These are phyloP conservation scores for Rhynchospora tenuis DNA, from an alignment of 176 grass and related monocot species.

Conservation along the genomic window DNA sequence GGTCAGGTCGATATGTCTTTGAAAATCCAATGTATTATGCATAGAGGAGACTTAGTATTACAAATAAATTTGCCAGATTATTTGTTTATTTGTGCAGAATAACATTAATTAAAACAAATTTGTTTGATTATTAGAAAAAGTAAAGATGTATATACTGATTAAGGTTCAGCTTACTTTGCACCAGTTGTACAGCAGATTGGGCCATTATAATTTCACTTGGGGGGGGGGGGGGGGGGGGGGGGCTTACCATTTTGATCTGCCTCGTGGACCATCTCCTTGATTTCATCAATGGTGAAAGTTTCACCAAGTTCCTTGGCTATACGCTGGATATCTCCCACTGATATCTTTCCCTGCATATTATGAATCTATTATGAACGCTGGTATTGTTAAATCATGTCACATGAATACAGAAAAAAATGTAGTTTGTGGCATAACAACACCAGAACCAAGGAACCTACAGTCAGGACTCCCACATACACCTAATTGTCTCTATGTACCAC, in stretches of 20 bases:
- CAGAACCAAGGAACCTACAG: neutral
- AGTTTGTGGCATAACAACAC: neutral
- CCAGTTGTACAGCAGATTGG: neutral
- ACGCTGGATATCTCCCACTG: constrained; percentile 67
- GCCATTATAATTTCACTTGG: neutral
- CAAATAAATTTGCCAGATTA: neutral
- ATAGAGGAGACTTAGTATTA: neutral
- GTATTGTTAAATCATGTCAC: neutral
- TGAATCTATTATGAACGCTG: neutral
- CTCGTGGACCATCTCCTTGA: constrained; percentile 77
- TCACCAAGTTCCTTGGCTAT: constrained; percentile 76
- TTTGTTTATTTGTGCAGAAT: neutral
- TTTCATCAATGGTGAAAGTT: constrained; percentile 71
- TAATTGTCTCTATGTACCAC: neutral
- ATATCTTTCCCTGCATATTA: constrained; percentile 70
- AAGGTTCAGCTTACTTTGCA: neutral
- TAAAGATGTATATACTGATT: neutral
- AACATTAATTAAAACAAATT: neutral
- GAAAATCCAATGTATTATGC: neutral
- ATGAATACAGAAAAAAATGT: neutral
- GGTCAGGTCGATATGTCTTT: neutral
- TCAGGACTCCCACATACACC: neutral
- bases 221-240: neutral
- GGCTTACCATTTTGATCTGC: constrained; percentile 67
- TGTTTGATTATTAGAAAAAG: neutral